Evolutionary conservation across 768 basidiomycete genomes (phyloP).

Genomic region (Kwoniella newhampshirensis): DNA sequence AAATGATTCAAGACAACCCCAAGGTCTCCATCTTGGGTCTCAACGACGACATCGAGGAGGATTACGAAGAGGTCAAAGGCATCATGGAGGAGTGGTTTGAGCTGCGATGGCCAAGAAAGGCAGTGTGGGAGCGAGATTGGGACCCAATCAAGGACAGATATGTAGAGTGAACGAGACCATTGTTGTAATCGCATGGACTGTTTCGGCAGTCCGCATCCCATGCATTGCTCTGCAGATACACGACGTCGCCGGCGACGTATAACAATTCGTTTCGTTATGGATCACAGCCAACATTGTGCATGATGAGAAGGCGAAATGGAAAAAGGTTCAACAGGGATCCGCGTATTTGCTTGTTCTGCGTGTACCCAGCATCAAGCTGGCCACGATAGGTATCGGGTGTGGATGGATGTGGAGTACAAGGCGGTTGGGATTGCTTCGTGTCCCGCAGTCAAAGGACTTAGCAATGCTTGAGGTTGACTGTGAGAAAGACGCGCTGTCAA

Average conservation of each 20-base stretch:
- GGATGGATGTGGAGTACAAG: too few relatives aligned
- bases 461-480: slow-evolving; percentile 33
- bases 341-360: too few relatives aligned
- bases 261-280: too few relatives aligned
- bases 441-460: too few relatives aligned
- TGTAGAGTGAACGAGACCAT: background rate
- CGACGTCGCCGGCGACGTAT: background rate
- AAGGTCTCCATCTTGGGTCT: slow-evolving; percentile 40
- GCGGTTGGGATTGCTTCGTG: too few relatives aligned
- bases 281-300: too few relatives aligned
- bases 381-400: too few relatives aligned
- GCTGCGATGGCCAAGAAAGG: slow-evolving; percentile 37
- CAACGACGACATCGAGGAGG: slow-evolving; percentile 48
- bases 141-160: slow-evolving; percentile 17
- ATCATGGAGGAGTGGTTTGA: slow-evolving; percentile 41
- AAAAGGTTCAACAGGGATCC: too few relatives aligned
- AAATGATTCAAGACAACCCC: slow-evolving; percentile 31
- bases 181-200: background rate
- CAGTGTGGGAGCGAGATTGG: slow-evolving; percentile 41
- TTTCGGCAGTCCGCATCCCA: background rate
- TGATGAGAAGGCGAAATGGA: too few relatives aligned
- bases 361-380: background rate
- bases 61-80: slow-evolving; percentile 34
- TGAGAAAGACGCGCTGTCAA: background rate
- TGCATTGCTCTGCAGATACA: slow-evolving; percentile 12